Evolutionary conservation across 1,284 basidiomycete genomes (phyloP), one percentile per base, ranked within the genome.

Genomic region (Xanthoconium separans): DNA sequence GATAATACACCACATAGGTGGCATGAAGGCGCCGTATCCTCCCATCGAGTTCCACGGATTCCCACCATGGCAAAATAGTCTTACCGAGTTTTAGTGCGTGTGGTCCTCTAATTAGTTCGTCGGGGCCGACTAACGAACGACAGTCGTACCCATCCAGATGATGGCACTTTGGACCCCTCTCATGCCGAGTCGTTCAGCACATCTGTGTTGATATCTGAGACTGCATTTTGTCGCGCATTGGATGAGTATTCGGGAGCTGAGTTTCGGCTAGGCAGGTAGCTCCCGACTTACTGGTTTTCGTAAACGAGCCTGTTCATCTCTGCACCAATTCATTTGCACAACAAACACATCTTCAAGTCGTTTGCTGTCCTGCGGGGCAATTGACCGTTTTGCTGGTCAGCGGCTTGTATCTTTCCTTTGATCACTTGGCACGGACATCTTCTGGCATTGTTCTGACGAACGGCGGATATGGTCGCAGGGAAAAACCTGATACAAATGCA

Each of bases 11-110:
- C 73, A 81, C 45, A 58, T 85, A 34, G 71, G 71, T 39, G 72
- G 74, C 11, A 64, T 70, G 34, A 68, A 61, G 45, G 65, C 66
- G 42, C 67, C 71, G 48, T 69, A 65, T 45, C 63, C 73, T 29
- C 80, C 85, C 1, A 67, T 85, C 47, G 87, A 90, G 65, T 72
- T 90, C 12, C 72, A 86, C 58, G 85, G 84, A 2, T 90, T 86
- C 58, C 89, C 89, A 24, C 89, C 89, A 24, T 91, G 89, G 89
- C 87, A 90, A 58, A 79, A 84, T 11, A 76, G 83, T 53, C 72
- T 91, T 46, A 87, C 87, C 41, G 89, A 91, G 69, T 82, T 91
- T 57, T 78, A 83, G 89, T 91, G 64, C 73, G 86, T 69, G 15
- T 46, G 29, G 13, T 15, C 16, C 6, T 8, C 39, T 11, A 1